Evolutionary conservation across 2,329 filamentous ascomycete genomes (phyloP).

Genomic region (Cladorrhinum sp.): DNA sequence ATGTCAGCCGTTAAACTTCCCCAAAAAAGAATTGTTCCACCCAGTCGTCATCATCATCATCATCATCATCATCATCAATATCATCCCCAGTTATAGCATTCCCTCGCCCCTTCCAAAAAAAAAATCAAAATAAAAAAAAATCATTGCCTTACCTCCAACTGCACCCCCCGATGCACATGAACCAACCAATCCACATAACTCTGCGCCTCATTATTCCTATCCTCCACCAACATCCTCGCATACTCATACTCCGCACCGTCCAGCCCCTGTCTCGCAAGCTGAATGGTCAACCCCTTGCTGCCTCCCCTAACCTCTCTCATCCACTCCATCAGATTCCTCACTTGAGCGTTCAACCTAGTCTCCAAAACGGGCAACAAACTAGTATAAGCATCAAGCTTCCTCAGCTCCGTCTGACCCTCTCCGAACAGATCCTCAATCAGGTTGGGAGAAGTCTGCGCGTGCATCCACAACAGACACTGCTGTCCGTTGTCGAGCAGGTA

Average conservation of each 20-base stretch:
- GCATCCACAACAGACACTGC: conserved; percentile 86
- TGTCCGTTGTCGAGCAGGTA: conserved; percentile 97
- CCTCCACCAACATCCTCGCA: conserved; percentile 84
- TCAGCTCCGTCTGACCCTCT: conserved; percentile 65
- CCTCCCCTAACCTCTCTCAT: conserved; percentile 69
- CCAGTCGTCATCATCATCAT: background rate
- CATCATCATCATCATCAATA: too few relatives aligned
- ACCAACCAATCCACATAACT: conserved; percentile 99
- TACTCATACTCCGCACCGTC: conserved; percentile 98
- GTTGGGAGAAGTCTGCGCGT: conserved; percentile 88
- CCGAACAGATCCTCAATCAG: conserved; percentile 89
- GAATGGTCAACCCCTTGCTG: conserved; percentile 82
- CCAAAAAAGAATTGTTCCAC: background rate
- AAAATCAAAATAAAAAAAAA: background rate
- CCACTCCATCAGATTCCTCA: conserved; percentile 89
- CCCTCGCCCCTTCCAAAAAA: background rate
- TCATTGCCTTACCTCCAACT: conserved; percentile 67
- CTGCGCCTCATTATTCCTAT: conserved; percentile 95
- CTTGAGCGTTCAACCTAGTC: conserved; percentile 91
- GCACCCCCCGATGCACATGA: conserved; percentile 87
- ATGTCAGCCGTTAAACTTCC: conserved; percentile 1
- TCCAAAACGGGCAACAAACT: conserved; percentile 79
- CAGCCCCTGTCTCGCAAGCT: conserved; percentile 85
- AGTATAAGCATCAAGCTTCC: conserved; percentile 75
- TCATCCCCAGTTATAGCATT: too few relatives aligned